Evolutionary conservation across 2,329 filamentous ascomycete genomes (phyloP).

Genomic region (Paramyrothecium sp.): DNA sequence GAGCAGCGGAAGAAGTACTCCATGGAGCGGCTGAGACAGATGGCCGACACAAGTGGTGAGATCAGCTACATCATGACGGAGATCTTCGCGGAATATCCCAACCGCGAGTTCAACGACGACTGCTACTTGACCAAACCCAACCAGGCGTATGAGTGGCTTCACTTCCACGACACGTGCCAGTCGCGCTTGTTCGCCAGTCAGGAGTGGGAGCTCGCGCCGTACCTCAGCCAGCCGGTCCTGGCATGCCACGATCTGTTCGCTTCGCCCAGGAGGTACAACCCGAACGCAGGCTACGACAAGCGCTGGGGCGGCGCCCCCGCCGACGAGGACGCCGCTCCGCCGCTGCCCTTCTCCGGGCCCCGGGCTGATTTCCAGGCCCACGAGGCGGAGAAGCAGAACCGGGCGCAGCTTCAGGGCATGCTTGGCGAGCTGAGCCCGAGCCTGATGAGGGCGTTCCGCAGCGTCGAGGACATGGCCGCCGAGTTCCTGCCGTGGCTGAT

Average conservation of each 20-base stretch:
- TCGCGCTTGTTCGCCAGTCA: constrained; percentile 77
- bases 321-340: constrained; percentile 46
- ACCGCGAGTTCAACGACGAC: constrained; percentile 90
- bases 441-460: constrained; percentile 75
- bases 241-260: constrained; percentile 93
- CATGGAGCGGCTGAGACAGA: constrained; percentile 70
- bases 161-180: constrained; percentile 86
- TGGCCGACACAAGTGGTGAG: constrained; percentile 78
- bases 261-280: constrained; percentile 56
- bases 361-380: constrained; percentile 78
- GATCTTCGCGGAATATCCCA: constrained; percentile 83
- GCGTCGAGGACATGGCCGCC: constrained; percentile 70
- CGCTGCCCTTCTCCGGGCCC: constrained; percentile 76
- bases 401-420: constrained; percentile 69
- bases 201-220: constrained; percentile 89
- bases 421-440: constrained; percentile 71
- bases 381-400: constrained; percentile 79
- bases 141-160: constrained; percentile 87
- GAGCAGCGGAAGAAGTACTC: constrained; percentile 71
- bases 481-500: constrained; percentile 85
- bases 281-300: constrained; percentile 39
- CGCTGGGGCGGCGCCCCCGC: constrained; percentile 40
- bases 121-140: constrained; percentile 85
- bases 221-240: constrained; percentile 81
- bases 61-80: constrained; percentile 77